Base-by-base conservation (phyloP, 2,329 filamentous ascomycete genomes). In the Colletotrichum abscissum region DNA sequence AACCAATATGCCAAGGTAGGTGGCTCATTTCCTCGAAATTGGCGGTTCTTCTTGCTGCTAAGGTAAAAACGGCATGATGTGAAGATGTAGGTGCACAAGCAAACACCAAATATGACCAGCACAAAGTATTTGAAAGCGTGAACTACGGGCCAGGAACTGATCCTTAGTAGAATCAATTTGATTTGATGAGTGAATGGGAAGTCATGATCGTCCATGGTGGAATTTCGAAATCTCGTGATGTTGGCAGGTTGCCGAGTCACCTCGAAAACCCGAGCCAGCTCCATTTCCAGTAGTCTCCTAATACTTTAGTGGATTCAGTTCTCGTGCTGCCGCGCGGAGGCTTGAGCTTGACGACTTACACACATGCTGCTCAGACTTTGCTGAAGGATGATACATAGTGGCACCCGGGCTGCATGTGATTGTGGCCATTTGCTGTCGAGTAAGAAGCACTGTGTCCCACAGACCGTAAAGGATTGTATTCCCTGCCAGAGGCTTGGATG, bases 11-110 rank as follows among this genome's bases (percentile, higher is more conserved):
- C 19, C 35, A 62, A 49, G 6, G 58, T 62, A 12, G 58, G 58
- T 12, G 58, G 58, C 58, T 62, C 58, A 30, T 62, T 62, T 62
- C 58, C 58, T 24, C 33, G 33, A 9, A 62, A 62, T 14, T 49
- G 58, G 26, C 38, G 58, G 42, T 38, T 49, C 14, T 35, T 22
- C 22, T 24, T 22, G 35, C 35, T 62, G 38, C 26, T 26, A 3
- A 62, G 58, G 38, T 26, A 12, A 3, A 62, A 62, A 19, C 58
- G 58, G 19, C 22, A 42, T 46, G 58, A 28, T 62, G 58, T 62
- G 26, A 62, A 62, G 42, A 62, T 28, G 35, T 62, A 62, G 38
- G 58, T 62, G 38, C 58, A 28, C 4, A 62, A 8, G 24, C 33
- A 62, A 9, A 49, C 35, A 12, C 22, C 16, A 38, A 62, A 22